Conservation (phyloP, 2,329 filamentous ascomycete genomes). For the Thielaviopsis euricoi region DNA sequence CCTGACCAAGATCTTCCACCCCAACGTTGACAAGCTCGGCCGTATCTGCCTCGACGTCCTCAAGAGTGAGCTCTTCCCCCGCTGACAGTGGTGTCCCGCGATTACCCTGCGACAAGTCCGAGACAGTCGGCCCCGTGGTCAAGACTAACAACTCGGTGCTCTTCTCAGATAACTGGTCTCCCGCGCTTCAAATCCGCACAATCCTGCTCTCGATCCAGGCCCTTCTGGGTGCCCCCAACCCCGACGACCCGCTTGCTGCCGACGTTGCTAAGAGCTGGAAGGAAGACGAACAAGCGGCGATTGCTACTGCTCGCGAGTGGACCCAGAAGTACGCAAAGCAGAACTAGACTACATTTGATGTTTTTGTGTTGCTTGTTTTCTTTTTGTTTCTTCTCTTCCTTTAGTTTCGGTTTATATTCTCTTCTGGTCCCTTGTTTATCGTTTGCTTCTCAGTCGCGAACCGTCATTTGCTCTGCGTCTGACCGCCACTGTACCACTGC, state of each 20-base stretch:
- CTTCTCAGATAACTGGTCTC: conserved; percentile 83
- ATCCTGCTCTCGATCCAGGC: conserved; percentile 98
- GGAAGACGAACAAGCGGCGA: conserved; percentile 82
- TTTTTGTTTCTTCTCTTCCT: background rate
- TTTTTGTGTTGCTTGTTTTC: background rate
- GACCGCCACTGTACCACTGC: background rate
- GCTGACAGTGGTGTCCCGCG: background rate
- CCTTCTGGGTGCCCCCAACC: conserved; percentile 86
- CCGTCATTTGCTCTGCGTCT: background rate
- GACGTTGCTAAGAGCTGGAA: conserved; percentile 98
- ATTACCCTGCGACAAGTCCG: background rate
- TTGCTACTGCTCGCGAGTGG: conserved; percentile 85
- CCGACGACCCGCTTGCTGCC: conserved; percentile 93
- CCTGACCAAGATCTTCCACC: conserved; percentile 97
- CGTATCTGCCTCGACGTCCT: conserved; percentile 94
- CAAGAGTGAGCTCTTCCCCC: conserved; percentile 51
- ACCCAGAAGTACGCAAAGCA: conserved; percentile 57
- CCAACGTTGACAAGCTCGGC: conserved; percentile 94
- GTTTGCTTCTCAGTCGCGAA: background rate
- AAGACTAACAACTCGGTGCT: conserved; percentile 10
- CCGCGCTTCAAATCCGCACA: conserved; percentile 90
- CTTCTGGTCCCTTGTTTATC: background rate
- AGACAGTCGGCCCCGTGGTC: background rate
- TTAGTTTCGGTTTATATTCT: background rate
- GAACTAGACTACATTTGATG: background rate